Base-by-base conservation (phyloP, 1,284 basidiomycete genomes). In the Ceratobasidium sp. region DNA sequence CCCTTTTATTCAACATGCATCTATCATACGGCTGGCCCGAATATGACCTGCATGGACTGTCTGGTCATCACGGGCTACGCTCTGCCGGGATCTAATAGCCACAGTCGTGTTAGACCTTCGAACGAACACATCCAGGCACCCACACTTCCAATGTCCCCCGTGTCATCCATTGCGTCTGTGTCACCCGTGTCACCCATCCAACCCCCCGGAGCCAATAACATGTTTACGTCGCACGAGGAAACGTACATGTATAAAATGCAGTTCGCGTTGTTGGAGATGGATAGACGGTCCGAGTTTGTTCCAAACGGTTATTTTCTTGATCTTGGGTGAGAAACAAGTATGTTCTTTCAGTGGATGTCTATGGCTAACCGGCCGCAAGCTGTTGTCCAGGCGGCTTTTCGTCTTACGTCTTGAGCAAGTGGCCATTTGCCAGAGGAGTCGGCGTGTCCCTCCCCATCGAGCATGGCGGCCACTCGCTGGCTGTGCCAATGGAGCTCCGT, bases 301-400 rank as follows among this genome's bases (percentile, higher is more conserved):
- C 69, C 57, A 51, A 53, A 72, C n/a, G 69, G 69, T 17, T 2
- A 22, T 31, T 72, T 72, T 50, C 36, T 72, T 29, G 69, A 72
- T 47, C 31, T 72, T 24, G 69, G 69, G 69, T 72, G 36, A 62
- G 69, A 41, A 9, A 53, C 36, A 31, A 19, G 1, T 22, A 1
- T 6, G 9, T n/a, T 24, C 24, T 31, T 17, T n/a, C 29, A 31
- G 14, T n/a, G 53, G 1, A n/a, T 62, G 31, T 31, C 1, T 31
- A 24, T 9, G n/a, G 11, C 74, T 57, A 27, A 64, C 17, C 19
- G 6, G 17, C 22, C 22, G 9, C 36, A 29, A 75, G 75, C 8
- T 75, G 75, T 31, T 67, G 66, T 24, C 75, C 75, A n/a, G 75
- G 75, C 7, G 75, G 75, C 3, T 75, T 71, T 36, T 56, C 67